Percentiles rank a stretch among this genome's conserved stretches.
These are phyloP conservation scores for Phanerodontia chrysosporium DNA, from an alignment of 768 basidiomycete genomes.

Conservation along the genomic window DNA sequence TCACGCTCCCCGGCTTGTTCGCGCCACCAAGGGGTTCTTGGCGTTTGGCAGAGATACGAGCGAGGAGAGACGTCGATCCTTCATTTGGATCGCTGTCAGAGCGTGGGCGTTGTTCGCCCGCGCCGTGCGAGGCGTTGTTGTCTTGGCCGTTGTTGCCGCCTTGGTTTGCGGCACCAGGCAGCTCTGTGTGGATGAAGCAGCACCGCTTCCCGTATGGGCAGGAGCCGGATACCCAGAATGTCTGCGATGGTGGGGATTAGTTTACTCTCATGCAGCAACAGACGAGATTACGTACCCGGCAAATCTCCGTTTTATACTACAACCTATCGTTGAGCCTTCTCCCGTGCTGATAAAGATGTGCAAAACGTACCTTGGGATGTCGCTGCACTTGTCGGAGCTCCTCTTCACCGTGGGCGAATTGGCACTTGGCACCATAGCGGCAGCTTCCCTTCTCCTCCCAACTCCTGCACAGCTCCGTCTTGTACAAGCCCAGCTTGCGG, in stretches of 20 bases:
- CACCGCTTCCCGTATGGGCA: conserved; percentile 91
- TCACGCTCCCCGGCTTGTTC: conserved; percentile 21
- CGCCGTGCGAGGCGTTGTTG: conserved; percentile 44
- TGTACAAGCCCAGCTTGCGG: conserved; percentile 85
- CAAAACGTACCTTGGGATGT: conserved; percentile 73
- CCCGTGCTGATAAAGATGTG: background rate
- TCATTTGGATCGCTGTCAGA: conserved; percentile 80
- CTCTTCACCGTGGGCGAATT: conserved; percentile 90
- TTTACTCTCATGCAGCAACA: conserved; percentile 1
- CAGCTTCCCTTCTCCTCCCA: conserved; percentile 91
- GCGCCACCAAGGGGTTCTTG: conserved; percentile 37
- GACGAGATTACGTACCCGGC: conserved; percentile 55
- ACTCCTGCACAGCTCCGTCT: conserved; percentile 85
- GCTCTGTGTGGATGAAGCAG: conserved; percentile 90
- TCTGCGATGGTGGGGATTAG: conserved; percentile 37
- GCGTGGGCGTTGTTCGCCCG: conserved; percentile 53
- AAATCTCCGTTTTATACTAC: conserved; percentile 90
- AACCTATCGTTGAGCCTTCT: conserved; percentile 2
- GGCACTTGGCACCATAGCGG: conserved; percentile 84
- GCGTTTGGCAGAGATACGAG: conserved; percentile 71
- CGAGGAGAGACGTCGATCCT: conserved; percentile 66
- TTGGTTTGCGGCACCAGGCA: conserved; percentile 55
- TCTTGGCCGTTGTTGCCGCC: conserved; percentile 46
- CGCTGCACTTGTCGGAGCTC: conserved; percentile 80
- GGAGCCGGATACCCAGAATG: conserved; percentile 92